These are phyloP conservation scores for Ustilago xerochloae DNA, from an alignment of 1,284 basidiomycete genomes.

Conservation along the genomic window DNA sequence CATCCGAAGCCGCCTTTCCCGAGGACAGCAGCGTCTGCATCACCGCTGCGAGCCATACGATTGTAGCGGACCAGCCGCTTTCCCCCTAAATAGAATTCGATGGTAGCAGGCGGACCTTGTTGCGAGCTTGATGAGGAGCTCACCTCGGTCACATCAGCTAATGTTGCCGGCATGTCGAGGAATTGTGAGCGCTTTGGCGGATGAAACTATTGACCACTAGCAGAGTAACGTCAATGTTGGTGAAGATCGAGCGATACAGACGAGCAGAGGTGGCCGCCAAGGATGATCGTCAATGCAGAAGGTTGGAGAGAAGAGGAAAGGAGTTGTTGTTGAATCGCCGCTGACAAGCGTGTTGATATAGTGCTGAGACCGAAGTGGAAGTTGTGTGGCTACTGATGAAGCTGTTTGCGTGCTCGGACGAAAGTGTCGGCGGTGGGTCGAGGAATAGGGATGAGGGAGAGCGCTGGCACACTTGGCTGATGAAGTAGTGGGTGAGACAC, in stretches of 20 bases:
- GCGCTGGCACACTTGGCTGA: background rate
- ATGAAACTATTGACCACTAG: too few relatives aligned
- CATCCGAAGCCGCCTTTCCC: constrained; percentile 53
- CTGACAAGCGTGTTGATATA: background rate
- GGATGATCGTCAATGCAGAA: background rate
- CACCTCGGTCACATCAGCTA: constrained; percentile 5
- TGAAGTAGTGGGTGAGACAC: constrained; percentile 5
- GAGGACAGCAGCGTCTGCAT: constrained; percentile 36
- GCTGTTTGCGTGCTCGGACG: background rate
- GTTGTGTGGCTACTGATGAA: constrained; percentile 1
- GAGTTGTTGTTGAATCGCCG: background rate
- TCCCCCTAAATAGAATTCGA: constrained; percentile 24
- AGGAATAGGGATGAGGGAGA: background rate
- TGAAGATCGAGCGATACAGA: too few relatives aligned
- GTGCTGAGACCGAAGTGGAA: background rate
- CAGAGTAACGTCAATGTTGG: too few relatives aligned
- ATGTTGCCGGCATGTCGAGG: constrained; percentile 3
- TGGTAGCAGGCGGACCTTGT: constrained; percentile 28
- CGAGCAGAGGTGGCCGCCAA: too few relatives aligned
- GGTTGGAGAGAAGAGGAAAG: background rate
- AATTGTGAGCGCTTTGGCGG: too few relatives aligned
- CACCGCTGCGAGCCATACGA: constrained; percentile 29
- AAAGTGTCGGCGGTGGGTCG: background rate
- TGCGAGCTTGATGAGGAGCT: constrained; percentile 3
- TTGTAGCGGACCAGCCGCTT: constrained; percentile 38